Conservation (phyloP, 164 flowering plant genomes). For the Vitis riparia region DNA sequence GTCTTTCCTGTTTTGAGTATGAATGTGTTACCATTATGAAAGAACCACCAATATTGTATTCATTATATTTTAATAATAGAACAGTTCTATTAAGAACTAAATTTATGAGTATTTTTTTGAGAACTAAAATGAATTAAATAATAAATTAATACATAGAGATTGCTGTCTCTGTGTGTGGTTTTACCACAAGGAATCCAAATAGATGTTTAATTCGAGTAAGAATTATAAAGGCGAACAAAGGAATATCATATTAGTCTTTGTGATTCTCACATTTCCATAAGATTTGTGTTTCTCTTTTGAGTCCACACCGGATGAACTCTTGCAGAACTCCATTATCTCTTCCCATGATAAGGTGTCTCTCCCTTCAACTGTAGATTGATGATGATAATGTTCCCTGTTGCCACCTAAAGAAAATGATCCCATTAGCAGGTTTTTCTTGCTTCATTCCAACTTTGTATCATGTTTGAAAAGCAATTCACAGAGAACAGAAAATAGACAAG, state of each 20-base stretch:
- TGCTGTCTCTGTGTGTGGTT: too few species aligned
- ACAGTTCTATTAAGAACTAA: neutral
- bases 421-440: constrained; percentile 3
- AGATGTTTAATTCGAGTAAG: neutral
- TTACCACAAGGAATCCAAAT: neutral
- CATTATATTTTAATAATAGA: neutral
- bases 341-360: constrained; percentile 49
- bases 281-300: constrained; percentile 19
- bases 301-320: constrained; percentile 25
- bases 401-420: constrained; percentile 33
- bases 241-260: neutral
- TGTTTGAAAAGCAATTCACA: too few species aligned
- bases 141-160: too few species aligned
- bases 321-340: constrained; percentile 39
- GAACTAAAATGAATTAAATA: too few species aligned
- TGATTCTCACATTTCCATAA: constrained; percentile 34
- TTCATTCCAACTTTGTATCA: neutral
- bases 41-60: neutral
- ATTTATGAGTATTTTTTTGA: neutral
- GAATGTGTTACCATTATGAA: neutral
- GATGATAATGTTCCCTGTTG: constrained; percentile 21
- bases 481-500: too few species aligned
- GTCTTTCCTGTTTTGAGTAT: constrained; percentile 33
- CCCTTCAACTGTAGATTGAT: constrained; percentile 18
- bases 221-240: neutral